phyloP scores from a whole-genome alignment of 257 asterid species.

The Forsythia viridissima region DNA sequence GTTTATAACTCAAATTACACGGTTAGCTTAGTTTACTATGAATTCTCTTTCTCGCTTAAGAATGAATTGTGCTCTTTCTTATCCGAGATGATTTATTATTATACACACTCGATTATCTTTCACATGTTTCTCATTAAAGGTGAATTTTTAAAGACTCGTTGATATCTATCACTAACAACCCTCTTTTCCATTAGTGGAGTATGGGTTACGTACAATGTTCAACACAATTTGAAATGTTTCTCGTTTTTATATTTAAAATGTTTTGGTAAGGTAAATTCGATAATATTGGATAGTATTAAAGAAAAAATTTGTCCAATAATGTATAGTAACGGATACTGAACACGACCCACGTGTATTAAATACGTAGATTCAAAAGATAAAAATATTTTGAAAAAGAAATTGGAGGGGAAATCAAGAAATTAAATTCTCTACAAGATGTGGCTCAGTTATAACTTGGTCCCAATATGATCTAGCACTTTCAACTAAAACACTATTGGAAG shows the following conservation, averaged over 20 bases:
- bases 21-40: not conserved
- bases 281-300: not conserved
- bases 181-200: not conserved
- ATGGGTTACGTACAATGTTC: not conserved
- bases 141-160: no score
- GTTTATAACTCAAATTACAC: not conserved
- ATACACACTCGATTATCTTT: not conserved
- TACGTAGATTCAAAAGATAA: not conserved
- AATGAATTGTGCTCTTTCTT: no score
- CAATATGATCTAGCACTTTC: constrained; percentile 38
- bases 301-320: not conserved
- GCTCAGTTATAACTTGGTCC: constrained; percentile 25
- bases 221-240: not conserved
- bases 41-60: not conserved
- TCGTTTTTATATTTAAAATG: not conserved
- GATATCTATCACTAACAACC: not conserved
- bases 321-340: not conserved
- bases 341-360: not conserved
- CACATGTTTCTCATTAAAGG: no score
- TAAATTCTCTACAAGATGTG: not conserved
- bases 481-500: constrained; percentile 31
- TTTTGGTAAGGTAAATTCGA: not conserved
- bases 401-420: not conserved
- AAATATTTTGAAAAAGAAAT: not conserved
- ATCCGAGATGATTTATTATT: no score